These are phyloP conservation scores for Neonectria sp. DNA, from an alignment of 2,329 filamentous ascomycete genomes.

Conservation along the genomic window DNA sequence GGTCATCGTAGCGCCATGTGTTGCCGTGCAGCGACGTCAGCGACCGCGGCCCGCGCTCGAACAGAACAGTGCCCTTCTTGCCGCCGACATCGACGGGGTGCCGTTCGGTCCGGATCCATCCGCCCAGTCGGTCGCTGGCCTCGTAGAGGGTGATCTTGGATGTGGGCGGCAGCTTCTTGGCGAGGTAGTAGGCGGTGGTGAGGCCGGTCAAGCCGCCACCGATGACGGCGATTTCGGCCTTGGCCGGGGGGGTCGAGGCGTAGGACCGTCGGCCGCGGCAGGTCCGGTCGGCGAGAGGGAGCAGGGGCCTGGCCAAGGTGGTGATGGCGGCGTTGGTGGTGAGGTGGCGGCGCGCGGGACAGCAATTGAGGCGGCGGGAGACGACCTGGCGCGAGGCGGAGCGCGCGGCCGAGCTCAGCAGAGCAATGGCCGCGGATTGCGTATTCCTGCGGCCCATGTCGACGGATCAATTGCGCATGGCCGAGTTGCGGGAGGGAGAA, in stretches of 20 bases:
- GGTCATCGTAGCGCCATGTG: slow-evolving; percentile 67
- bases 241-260: slow-evolving; percentile 37
- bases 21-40: slow-evolving; percentile 69
- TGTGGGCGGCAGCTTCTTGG: slow-evolving; percentile 73
- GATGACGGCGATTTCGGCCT: slow-evolving; percentile 73
- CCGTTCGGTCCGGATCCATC: slow-evolving; percentile 83
- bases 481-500: slow-evolving; percentile 10
- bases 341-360: slow-evolving; percentile 29
- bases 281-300: slow-evolving; percentile 19
- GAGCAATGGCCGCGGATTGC: slow-evolving; percentile 46
- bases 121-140: slow-evolving; percentile 77
- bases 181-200: slow-evolving; percentile 82
- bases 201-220: slow-evolving; percentile 90
- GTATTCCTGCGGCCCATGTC: slow-evolving; percentile 48
- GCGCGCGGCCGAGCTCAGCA: slow-evolving; percentile 44
- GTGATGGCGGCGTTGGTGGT: slow-evolving; percentile 18
- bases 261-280: slow-evolving; percentile 31
- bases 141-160: slow-evolving; percentile 88
- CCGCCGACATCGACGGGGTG: slow-evolving; percentile 72
- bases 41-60: slow-evolving; percentile 89
- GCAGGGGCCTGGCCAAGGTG: slow-evolving; percentile 8
- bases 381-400: slow-evolving; percentile 22
- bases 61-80: slow-evolving; percentile 71
- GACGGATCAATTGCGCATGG: slow-evolving; percentile 51
- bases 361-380: slow-evolving; percentile 37